phyloP scores from a whole-genome alignment of 495 filamentous ascomycete species.

The Hypoxylon subgilvum region DNA sequence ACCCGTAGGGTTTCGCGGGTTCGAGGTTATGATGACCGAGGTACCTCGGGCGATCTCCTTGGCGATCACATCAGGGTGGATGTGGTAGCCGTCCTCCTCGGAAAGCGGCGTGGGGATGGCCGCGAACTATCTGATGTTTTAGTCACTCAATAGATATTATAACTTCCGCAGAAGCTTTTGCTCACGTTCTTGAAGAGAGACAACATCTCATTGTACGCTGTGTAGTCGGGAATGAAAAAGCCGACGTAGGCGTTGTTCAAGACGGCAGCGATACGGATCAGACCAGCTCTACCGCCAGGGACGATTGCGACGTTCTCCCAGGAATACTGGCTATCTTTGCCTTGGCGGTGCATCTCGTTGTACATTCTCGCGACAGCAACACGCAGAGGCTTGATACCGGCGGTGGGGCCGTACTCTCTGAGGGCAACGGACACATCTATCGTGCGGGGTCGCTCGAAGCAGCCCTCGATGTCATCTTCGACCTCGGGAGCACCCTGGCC shows the following conservation, averaged over 20 bases:
- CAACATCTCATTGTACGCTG: slow-evolving; percentile 96
- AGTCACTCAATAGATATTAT: not conserved
- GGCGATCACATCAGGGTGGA: slow-evolving; percentile 89
- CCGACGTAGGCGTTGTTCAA: slow-evolving; percentile 89
- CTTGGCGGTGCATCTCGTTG: slow-evolving; percentile 88
- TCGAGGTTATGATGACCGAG: slow-evolving; percentile 91
- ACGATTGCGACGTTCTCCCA: slow-evolving; percentile 99
- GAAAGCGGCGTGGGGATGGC: slow-evolving; percentile 86
- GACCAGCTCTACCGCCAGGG: slow-evolving; percentile 86
- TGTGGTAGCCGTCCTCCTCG: slow-evolving; percentile 84
- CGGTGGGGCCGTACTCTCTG: slow-evolving; percentile 91
- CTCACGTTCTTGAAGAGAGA: slow-evolving; percentile 83
- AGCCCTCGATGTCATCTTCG: slow-evolving; percentile 88
- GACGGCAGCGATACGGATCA: slow-evolving; percentile 94
- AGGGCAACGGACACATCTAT: slow-evolving; percentile 78
- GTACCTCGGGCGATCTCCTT: slow-evolving; percentile 88
- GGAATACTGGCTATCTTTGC: slow-evolving; percentile 89
- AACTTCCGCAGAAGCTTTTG: not conserved
- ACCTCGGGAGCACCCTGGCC: slow-evolving; percentile 95
- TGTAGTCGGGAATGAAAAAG: slow-evolving; percentile 81
- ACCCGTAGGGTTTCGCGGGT: slow-evolving; percentile 95
- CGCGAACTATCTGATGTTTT: slow-evolving; percentile 67
- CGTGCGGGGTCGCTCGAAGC: slow-evolving; percentile 81
- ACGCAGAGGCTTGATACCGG: slow-evolving; percentile 88
- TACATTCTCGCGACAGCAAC: slow-evolving; percentile 91